Evolutionary conservation across 2,329 filamentous ascomycete genomes (phyloP).

Genomic region (Venturia nashicola): DNA sequence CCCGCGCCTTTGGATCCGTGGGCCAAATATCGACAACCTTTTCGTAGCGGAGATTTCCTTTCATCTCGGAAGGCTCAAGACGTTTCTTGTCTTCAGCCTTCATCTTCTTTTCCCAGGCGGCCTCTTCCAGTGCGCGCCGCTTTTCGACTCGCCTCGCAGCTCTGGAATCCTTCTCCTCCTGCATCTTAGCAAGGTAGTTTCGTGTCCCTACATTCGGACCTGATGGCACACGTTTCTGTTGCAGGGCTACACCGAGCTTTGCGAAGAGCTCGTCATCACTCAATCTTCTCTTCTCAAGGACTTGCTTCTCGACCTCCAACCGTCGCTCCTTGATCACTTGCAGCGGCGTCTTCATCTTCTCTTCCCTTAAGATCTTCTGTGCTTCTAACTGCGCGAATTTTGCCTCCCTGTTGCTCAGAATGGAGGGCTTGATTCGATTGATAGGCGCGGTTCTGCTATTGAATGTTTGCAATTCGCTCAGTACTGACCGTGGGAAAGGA

Average conservation of each 20-base stretch:
- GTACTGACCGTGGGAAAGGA: constrained; percentile 66
- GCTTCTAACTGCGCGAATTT: background rate
- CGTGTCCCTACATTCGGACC: background rate
- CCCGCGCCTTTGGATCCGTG: background rate
- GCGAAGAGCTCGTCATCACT: background rate
- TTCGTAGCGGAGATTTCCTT: background rate
- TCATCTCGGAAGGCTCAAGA: background rate
- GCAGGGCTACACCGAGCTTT: background rate
- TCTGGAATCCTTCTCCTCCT: background rate
- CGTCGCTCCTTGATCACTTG: background rate
- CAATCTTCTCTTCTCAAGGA: background rate
- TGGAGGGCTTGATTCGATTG: background rate
- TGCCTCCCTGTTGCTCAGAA: background rate
- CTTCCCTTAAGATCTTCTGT: background rate
- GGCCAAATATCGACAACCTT: background rate
- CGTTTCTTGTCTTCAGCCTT: background rate
- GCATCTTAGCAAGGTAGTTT: background rate
- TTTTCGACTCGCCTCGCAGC: background rate
- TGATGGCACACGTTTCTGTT: background rate
- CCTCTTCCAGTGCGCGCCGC: background rate
- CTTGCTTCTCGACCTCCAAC: background rate
- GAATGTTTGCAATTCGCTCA: constrained; percentile 76
- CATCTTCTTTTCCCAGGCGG: background rate
- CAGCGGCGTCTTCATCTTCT: constrained; percentile 2
- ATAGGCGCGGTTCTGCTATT: constrained; percentile 39